phyloP scores from a whole-genome alignment of 805 yeast species.

The Grigorovia humatica region DNA sequence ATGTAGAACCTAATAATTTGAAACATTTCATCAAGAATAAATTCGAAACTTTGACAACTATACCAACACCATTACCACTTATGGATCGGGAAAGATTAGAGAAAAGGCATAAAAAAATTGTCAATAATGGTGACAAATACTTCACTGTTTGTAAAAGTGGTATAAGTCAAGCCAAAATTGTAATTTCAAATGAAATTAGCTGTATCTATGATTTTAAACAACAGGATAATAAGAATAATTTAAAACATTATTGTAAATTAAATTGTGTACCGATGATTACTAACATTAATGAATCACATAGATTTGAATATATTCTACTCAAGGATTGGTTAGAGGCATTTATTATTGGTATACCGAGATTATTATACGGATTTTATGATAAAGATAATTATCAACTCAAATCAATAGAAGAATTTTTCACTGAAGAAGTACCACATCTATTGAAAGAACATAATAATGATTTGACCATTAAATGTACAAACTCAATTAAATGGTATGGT shows the following conservation, averaged over 20 bases:
- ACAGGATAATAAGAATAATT: conserved; percentile 33
- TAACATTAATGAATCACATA: conserved; percentile 45
- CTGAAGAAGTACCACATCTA: conserved; percentile 68
- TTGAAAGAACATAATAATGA: conserved; percentile 38
- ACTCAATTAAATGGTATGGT: conserved; percentile 77
- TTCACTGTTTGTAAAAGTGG: conserved; percentile 77
- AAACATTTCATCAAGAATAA: conserved; percentile 63
- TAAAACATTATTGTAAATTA: conserved; percentile 74
- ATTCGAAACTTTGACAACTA: conserved; percentile 70
- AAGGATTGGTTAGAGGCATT: conserved; percentile 92
- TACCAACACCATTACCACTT: conserved; percentile 65
- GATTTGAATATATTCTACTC: conserved; percentile 67
- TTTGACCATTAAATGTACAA: conserved; percentile 56
- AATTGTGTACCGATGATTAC: conserved; percentile 57
- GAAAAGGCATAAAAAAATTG: conserved; percentile 45
- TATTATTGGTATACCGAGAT: conserved; percentile 69
- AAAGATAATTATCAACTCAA: conserved; percentile 47
- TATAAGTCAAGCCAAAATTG: conserved; percentile 56
- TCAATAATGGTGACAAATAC: conserved; percentile 68
- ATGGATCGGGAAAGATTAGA: conserved; percentile 60
- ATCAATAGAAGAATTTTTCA: conserved; percentile 62
- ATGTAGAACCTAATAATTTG: conserved; percentile 10
- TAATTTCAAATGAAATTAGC: conserved; percentile 87
- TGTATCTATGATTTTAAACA: conserved; percentile 72
- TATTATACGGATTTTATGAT: conserved; percentile 82